Evolutionary conservation across 2,329 filamentous ascomycete genomes (phyloP).

Genomic region (Verticillium nonalfalfae): DNA sequence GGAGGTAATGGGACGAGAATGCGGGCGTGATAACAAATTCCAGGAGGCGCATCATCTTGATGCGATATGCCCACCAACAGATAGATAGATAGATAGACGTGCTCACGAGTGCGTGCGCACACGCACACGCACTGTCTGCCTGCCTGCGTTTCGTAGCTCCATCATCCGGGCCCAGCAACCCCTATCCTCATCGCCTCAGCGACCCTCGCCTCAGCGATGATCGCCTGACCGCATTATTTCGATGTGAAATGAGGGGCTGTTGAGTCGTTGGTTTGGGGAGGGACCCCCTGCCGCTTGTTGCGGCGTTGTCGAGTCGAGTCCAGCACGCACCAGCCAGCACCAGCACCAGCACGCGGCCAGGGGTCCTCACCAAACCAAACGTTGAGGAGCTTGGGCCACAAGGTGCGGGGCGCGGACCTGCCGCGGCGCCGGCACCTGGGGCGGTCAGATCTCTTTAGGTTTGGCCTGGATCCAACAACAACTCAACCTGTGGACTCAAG

Average conservation of each 20-base stretch:
- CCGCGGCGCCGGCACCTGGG: slow-evolving; percentile 1
- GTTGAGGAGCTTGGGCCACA: slow-evolving; percentile 15
- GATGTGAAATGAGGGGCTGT: background rate
- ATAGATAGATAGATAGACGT: background rate
- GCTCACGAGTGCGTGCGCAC: background rate
- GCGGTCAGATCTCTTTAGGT: background rate
- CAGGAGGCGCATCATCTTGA: too few relatives aligned
- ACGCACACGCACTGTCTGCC: background rate
- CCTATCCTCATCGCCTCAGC: too few relatives aligned
- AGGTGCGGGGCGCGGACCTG: background rate
- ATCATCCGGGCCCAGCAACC: too few relatives aligned
- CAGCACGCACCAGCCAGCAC: background rate
- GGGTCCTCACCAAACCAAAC: slow-evolving; percentile 6
- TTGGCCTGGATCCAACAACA: slow-evolving; percentile 2
- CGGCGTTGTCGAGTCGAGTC: slow-evolving; percentile 1
- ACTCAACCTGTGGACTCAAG: background rate
- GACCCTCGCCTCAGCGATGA: too few relatives aligned
- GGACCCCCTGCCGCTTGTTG: background rate
- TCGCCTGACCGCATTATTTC: background rate
- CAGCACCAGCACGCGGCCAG: background rate
- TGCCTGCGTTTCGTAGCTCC: too few relatives aligned
- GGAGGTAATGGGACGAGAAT: too few relatives aligned
- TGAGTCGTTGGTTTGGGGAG: background rate
- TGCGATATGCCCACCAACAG: background rate
- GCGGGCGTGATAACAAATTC: background rate